A percentile compares a stretch with the other conserved stretches of the same genome.
phyloP scores from a whole-genome alignment of 768 basidiomycete species.

The Macrolepiota dolichaula region DNA sequence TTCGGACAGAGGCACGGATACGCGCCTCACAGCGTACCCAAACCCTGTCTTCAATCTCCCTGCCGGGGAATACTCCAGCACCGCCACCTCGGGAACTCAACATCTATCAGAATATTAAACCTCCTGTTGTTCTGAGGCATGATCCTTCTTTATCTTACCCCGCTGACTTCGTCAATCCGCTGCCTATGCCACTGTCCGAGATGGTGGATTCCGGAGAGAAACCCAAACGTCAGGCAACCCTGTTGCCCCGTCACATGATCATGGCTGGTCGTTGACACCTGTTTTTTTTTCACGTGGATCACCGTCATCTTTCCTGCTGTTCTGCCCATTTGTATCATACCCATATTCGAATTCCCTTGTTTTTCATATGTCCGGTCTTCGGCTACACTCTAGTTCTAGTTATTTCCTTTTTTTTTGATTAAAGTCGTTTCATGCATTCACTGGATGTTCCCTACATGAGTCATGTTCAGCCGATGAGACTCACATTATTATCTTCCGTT shows the following conservation, averaged over 20 bases:
- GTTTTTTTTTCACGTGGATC: conserved; percentile 1
- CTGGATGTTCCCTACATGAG: not conserved
- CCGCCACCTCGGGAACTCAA: conserved; percentile 4
- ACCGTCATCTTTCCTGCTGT: not conserved
- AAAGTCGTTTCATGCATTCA: not conserved
- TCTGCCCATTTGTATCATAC: conserved; percentile 1
- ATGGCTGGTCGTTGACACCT: conserved; percentile 36
- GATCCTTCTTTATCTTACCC: conserved; percentile 12
- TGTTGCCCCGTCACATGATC: conserved; percentile 32
- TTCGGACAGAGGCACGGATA: conserved; percentile 45
- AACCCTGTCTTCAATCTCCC: conserved; percentile 8
- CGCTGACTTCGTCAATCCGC: conserved; percentile 36
- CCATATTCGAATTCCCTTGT: not conserved
- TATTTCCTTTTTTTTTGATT: not conserved
- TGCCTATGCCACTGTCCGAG: conserved; percentile 53
- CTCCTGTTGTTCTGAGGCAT: conserved; percentile 10
- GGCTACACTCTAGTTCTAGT: not conserved
- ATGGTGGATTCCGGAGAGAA: conserved; percentile 35
- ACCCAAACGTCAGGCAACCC: conserved; percentile 20
- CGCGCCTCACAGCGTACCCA: conserved; percentile 22
- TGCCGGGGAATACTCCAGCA: not conserved
- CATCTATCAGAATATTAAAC: conserved; percentile 7
- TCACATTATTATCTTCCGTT: not conserved
- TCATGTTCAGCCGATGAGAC: not conserved
- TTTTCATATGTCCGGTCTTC: not conserved